A percentile compares a stretch with the other conserved stretches of the same genome.
Evolutionary conservation across 306 rosid species (phyloP).

Genomic region (Psophocarpus tetragonolobus): DNA sequence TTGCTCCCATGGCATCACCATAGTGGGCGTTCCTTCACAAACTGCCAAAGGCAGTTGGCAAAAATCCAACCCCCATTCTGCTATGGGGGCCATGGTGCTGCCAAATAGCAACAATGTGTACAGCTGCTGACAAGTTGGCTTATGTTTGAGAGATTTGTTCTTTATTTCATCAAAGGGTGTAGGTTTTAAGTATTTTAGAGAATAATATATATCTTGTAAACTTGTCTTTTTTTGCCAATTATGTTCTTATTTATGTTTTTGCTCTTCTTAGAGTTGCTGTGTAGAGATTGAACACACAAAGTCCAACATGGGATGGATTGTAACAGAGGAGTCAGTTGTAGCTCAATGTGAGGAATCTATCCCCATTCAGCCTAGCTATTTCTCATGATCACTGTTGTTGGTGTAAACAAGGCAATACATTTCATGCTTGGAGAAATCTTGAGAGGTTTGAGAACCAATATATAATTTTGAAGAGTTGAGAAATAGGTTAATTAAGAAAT

Average conservation of each 20-base stretch:
- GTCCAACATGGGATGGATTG: slow-evolving; percentile 53
- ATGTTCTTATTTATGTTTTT: slow-evolving; percentile 1
- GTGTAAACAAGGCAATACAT: background rate
- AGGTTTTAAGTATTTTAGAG: background rate
- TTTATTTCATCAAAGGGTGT: background rate
- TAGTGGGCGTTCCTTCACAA: background rate
- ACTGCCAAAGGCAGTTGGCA: background rate
- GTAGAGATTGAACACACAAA: slow-evolving; percentile 41
- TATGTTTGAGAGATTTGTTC: background rate
- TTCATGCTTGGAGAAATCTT: background rate
- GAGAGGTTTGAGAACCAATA: background rate
- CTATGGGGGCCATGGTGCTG: background rate
- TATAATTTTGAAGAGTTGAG: background rate
- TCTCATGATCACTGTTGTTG: slow-evolving; percentile 28
- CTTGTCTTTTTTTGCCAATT: background rate
- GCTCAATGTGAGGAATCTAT: slow-evolving; percentile 61
- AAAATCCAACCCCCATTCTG: background rate
- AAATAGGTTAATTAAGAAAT: slow-evolving; percentile 4
- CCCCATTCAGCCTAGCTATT: slow-evolving; percentile 32
- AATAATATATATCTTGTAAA: background rate
- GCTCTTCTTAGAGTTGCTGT: slow-evolving; percentile 59
- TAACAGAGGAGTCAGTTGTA: slow-evolving; percentile 67
- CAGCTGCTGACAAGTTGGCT: background rate
- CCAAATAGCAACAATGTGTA: background rate
- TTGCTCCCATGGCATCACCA: background rate